phyloP scores from a whole-genome alignment of 2,329 filamentous ascomycete species.

The Aspergillus floridensis region DNA sequence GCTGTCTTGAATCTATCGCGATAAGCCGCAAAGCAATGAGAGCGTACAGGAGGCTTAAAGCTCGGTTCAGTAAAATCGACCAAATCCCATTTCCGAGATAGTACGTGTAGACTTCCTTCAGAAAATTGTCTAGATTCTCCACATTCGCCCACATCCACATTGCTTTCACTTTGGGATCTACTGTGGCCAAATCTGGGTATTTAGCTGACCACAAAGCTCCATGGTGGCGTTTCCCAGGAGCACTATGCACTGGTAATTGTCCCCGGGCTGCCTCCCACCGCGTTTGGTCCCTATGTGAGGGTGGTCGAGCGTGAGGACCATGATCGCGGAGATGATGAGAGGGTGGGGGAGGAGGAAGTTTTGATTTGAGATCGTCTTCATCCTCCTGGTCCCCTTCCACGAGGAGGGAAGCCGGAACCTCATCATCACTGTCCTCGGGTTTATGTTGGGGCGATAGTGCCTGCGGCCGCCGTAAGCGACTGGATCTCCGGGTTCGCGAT shows the following conservation, averaged over 20 bases:
- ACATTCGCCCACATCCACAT: slow-evolving; percentile 94
- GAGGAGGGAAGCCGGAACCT: slow-evolving; percentile 63
- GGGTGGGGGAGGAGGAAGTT: slow-evolving; percentile 37
- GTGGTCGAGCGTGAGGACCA: slow-evolving; percentile 37
- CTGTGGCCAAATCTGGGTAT: slow-evolving; percentile 39
- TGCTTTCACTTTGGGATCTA: slow-evolving; percentile 70
- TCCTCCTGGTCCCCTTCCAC: slow-evolving; percentile 52
- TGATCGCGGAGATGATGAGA: slow-evolving; percentile 25
- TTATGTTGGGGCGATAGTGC: slow-evolving; percentile 33
- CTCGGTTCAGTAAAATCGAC: slow-evolving; percentile 73
- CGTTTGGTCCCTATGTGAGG: slow-evolving; percentile 43
- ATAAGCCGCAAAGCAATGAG: not conserved
- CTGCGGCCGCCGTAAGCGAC: slow-evolving; percentile 34
- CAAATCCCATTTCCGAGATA: slow-evolving; percentile 79
- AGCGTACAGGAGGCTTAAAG: slow-evolving; percentile 69
- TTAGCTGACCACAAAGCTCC: slow-evolving; percentile 27
- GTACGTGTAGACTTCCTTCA: slow-evolving; percentile 82
- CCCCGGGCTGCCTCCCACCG: slow-evolving; percentile 52
- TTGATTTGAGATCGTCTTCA: slow-evolving; percentile 38
- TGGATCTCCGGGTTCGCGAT: slow-evolving; percentile 26
- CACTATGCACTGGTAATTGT: slow-evolving; percentile 39
- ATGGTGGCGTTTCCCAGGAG: slow-evolving; percentile 19
- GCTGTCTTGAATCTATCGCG: not conserved
- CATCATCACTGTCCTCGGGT: slow-evolving; percentile 57
- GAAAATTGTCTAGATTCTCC: slow-evolving; percentile 82